A percentile compares a stretch with the other conserved stretches of the same genome.
Evolutionary conservation across 441 rosid species (phyloP).

Genomic region (Flueggea neowawraea): DNA sequence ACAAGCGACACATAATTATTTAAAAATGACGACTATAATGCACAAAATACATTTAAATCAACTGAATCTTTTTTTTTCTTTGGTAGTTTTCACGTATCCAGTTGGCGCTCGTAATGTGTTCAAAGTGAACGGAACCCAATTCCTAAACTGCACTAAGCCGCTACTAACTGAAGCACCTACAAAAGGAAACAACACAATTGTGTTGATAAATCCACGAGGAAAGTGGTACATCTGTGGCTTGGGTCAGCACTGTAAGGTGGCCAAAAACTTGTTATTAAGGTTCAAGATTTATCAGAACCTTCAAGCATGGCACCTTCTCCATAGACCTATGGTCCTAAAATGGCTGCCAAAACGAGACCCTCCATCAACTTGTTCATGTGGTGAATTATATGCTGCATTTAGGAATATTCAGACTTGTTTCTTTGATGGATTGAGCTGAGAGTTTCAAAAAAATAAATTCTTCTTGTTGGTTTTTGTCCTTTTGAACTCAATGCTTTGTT

Average conservation of each 20-base stretch:
- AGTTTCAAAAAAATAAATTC: too few species aligned
- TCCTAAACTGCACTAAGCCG: constrained; percentile 22
- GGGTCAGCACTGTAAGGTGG: constrained; percentile 17
- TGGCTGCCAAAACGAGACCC: not conserved
- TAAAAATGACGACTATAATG: too few species aligned
- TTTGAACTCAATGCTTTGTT: too few species aligned
- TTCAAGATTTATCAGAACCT: not conserved
- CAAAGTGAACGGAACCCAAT: constrained; percentile 20
- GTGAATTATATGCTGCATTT: too few species aligned
- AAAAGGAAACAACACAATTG: constrained; percentile 22
- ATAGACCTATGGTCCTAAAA: not conserved
- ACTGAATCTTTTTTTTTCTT: too few species aligned
- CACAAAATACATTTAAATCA: too few species aligned
- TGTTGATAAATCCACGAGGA: constrained; percentile 21
- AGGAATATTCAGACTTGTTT: too few species aligned
- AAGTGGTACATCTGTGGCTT: constrained; percentile 45
- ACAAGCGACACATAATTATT: too few species aligned
- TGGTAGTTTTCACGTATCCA: constrained; percentile 27
- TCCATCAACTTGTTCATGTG: too few species aligned
- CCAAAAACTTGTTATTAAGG: constrained; percentile 22
- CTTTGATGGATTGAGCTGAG: too few species aligned
- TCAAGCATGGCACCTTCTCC: not conserved
- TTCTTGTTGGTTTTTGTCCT: too few species aligned
- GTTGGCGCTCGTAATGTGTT: constrained; percentile 28
- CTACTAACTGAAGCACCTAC: constrained; percentile 7